A percentile compares a stretch with the other conserved stretches of the same genome.
These are phyloP conservation scores for Penicillium cinerascens DNA, from an alignment of 495 filamentous ascomycete species.

Conservation along the genomic window DNA sequence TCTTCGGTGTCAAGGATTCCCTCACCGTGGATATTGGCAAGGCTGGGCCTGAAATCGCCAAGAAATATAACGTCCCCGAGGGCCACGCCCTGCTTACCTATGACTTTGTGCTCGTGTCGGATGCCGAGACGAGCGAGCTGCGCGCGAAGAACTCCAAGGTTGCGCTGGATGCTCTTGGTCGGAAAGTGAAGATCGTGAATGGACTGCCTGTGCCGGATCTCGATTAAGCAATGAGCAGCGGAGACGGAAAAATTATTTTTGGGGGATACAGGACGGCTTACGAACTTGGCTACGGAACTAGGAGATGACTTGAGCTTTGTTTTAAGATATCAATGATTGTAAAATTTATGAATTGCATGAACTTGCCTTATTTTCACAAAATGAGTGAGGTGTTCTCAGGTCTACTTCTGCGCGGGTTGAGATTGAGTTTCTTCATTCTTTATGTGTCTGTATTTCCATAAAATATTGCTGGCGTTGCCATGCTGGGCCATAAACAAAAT, in stretches of 20 bases:
- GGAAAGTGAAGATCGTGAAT: conserved; percentile 73
- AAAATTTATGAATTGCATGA: neutral
- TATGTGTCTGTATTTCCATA: conserved; percentile 24
- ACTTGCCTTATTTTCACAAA: neutral
- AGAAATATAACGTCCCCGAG: conserved; percentile 53
- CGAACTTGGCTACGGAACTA: neutral
- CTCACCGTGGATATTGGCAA: conserved; percentile 69
- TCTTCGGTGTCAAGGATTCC: conserved; percentile 89
- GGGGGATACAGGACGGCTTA: neutral
- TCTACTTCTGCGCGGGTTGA: conserved; percentile 1
- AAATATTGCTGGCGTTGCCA: conserved; percentile 2
- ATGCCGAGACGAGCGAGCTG: conserved; percentile 65
- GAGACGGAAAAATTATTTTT: neutral
- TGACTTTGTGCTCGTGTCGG: conserved; percentile 75
- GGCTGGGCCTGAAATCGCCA: conserved; percentile 56
- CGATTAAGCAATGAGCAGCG: conserved; percentile 42
- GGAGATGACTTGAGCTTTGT: neutral
- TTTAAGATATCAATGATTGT: neutral
- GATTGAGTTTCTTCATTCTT: conserved; percentile 24
- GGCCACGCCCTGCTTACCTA: conserved; percentile 56
- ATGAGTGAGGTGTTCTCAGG: neutral
- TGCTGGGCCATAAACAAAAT: neutral
- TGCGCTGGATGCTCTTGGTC: conserved; percentile 67
- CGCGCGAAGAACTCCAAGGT: conserved; percentile 66
- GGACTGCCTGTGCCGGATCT: conserved; percentile 79